A percentile compares a stretch with the other conserved stretches of the same genome.
Conservation (phyloP, 2,329 filamentous ascomycete species). For the Samsoniella hepiali region DNA sequence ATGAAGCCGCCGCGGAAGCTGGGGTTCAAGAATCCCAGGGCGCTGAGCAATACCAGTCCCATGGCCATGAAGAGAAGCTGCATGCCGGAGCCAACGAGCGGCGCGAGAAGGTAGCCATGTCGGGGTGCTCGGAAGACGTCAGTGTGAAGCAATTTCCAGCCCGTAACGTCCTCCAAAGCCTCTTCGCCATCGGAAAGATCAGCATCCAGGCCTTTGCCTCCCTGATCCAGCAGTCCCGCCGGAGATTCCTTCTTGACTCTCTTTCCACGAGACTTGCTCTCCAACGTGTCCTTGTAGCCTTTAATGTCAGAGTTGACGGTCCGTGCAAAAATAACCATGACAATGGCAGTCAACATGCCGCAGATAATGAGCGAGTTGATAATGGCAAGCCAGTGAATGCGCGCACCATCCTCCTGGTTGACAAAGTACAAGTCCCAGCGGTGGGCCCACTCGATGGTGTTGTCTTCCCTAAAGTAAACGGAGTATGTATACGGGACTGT, state of each 20-base stretch:
- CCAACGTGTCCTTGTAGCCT: conserved; percentile 61
- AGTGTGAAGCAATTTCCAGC: conserved; percentile 86
- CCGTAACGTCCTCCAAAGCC: conserved; percentile 72
- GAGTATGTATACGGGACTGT: conserved; percentile 84
- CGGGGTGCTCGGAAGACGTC: conserved; percentile 78
- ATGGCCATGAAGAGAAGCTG: conserved; percentile 80
- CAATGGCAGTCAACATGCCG: conserved; percentile 71
- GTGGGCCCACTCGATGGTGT: conserved; percentile 74
- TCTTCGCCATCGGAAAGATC: conserved; percentile 58
- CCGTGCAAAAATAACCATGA: conserved; percentile 75
- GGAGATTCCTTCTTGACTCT: conserved; percentile 56
- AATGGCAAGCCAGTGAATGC: conserved; percentile 85
- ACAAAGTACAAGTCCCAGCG: conserved; percentile 90
- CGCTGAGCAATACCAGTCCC: conserved; percentile 69
- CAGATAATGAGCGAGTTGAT: conserved; percentile 84
- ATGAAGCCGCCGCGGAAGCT: conserved; percentile 88
- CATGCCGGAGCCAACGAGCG: conserved; percentile 79
- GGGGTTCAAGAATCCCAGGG: conserved; percentile 75
- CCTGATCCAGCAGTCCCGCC: conserved; percentile 58
- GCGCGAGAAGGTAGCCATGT: conserved; percentile 70
- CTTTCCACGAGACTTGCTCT: conserved; percentile 64
- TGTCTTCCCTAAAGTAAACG: conserved; percentile 83
- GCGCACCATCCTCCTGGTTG: conserved; percentile 76
- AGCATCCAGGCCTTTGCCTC: conserved; percentile 51
- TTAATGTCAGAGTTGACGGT: conserved; percentile 79